Evolutionary conservation across 2,329 filamentous ascomycete genomes (phyloP).

Genomic region (Colletotrichum musae): DNA sequence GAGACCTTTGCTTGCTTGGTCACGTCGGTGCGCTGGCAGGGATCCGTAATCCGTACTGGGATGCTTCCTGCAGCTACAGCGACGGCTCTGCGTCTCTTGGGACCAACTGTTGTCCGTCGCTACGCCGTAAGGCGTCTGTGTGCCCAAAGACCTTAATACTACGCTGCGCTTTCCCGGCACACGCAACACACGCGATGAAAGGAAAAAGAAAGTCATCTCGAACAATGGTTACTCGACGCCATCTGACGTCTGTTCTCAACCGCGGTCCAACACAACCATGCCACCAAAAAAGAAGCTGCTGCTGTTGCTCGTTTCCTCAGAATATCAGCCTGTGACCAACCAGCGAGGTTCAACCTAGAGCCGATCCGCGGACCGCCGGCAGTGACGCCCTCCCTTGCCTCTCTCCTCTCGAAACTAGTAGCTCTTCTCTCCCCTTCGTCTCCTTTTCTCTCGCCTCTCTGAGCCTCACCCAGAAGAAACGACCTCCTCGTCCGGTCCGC

Average conservation of each 20-base stretch:
- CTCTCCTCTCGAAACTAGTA: constrained; percentile 5
- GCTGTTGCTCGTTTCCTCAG: constrained; percentile 5
- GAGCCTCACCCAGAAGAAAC: too few relatives aligned
- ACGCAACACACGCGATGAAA: constrained; percentile 2
- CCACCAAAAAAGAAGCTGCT: constrained; percentile 2
- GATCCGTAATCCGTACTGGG: constrained; percentile 21
- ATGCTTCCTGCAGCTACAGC: constrained; percentile 16
- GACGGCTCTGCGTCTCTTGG: constrained; percentile 24
- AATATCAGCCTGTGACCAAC: not conserved
- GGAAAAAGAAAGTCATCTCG: constrained; percentile 8
- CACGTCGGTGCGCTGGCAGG: constrained; percentile 34
- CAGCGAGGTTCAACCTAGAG: constrained; percentile 23
- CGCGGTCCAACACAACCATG: constrained; percentile 13
- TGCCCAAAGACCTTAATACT: constrained; percentile 1
- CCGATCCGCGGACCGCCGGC: constrained; percentile 17
- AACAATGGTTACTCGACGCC: constrained; percentile 11
- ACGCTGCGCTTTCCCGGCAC: constrained; percentile 11
- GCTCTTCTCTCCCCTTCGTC: not conserved
- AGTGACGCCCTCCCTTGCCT: constrained; percentile 9
- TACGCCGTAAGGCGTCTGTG: not conserved
- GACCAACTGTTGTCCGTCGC: constrained; percentile 14
- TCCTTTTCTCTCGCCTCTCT: not conserved
- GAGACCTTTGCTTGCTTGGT: constrained; percentile 20
- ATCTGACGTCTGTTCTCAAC: constrained; percentile 33
- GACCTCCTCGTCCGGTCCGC: too few relatives aligned